Percentiles rank a stretch among this genome's conserved stretches.
phyloP scores from a whole-genome alignment of 345 rosid genomes.

The Hypericum perforatum region DNA sequence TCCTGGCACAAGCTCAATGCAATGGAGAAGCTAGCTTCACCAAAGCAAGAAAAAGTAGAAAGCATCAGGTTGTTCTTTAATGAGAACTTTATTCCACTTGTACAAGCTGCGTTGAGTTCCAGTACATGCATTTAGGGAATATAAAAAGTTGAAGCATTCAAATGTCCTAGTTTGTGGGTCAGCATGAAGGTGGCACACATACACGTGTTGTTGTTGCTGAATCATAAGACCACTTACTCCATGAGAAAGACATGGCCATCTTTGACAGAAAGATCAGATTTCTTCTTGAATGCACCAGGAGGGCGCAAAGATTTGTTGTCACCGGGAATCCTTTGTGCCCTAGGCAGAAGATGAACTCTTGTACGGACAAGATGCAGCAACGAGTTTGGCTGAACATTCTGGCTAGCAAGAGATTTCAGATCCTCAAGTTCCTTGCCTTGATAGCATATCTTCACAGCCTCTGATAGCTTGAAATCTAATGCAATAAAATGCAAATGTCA shows the following conservation, averaged over 20 bases:
- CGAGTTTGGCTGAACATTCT: conserved; percentile 85
- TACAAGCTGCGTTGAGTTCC: too few relatives aligned
- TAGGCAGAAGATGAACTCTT: conserved; percentile 66
- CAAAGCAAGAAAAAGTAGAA: too few relatives aligned
- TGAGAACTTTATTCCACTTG: too few relatives aligned
- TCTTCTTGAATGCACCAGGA: conserved; percentile 99
- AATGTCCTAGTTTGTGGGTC: too few relatives aligned
- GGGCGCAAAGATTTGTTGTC: conserved; percentile 88
- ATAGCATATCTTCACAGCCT: conserved; percentile 67
- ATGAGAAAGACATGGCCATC: conserved; percentile 90
- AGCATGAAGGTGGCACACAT: too few relatives aligned
- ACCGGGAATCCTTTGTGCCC: conserved; percentile 83
- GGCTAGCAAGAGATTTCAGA: conserved; percentile 56
- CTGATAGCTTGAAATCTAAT: conserved; percentile 87
- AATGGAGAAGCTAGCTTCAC: too few relatives aligned
- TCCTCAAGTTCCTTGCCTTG: conserved; percentile 90
- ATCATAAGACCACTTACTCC: conserved; percentile 59
- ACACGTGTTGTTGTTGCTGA: too few relatives aligned
- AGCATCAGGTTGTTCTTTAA: too few relatives aligned
- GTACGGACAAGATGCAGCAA: conserved; percentile 90
- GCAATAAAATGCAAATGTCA: conserved; percentile 15
- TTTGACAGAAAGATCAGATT: conserved; percentile 89
- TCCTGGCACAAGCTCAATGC: too few relatives aligned
- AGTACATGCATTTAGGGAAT: too few relatives aligned
- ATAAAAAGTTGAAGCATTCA: too few relatives aligned